phyloP scores from a whole-genome alignment of 2,329 filamentous ascomycete species.

The Botryotinia narcissicola region DNA sequence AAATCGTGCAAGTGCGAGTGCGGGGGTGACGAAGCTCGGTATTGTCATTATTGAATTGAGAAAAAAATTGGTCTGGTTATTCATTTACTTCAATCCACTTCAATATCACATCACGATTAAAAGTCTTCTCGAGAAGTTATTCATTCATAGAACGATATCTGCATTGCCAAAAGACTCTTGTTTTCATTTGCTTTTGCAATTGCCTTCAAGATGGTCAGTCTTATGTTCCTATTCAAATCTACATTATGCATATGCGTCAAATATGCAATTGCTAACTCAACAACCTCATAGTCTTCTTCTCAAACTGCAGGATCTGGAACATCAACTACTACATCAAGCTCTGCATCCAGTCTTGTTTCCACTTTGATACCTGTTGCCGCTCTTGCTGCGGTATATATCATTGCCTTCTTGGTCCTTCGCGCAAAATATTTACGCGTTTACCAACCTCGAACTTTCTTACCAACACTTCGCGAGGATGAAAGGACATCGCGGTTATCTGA shows the following conservation, averaged over 20 bases:
- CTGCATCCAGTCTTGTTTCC: conserved; percentile 44
- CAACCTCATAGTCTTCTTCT: neutral
- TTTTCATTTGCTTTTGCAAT: neutral
- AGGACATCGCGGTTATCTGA: conserved; percentile 58
- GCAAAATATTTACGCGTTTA: conserved; percentile 48
- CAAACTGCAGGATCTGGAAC: neutral
- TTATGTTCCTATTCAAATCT: neutral
- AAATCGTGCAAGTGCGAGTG: neutral
- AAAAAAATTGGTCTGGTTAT: neutral
- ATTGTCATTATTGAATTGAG: neutral
- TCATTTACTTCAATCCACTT: neutral
- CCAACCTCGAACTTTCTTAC: conserved; percentile 53
- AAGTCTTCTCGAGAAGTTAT: neutral
- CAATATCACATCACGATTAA: neutral
- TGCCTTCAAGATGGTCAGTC: neutral
- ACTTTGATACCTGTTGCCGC: conserved; percentile 48
- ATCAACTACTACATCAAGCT: conserved; percentile 21
- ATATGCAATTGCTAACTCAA: neutral
- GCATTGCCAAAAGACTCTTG: neutral
- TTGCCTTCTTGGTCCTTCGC: conserved; percentile 49
- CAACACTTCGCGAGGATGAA: conserved; percentile 48
- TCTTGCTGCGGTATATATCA: conserved; percentile 43
- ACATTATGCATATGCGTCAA: neutral
- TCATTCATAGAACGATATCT: neutral
- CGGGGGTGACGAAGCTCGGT: neutral